Evolutionary conservation across 306 rosid species (phyloP), one percentile per base, ranked within the genome.

Genomic region (Purshia tridentata): DNA sequence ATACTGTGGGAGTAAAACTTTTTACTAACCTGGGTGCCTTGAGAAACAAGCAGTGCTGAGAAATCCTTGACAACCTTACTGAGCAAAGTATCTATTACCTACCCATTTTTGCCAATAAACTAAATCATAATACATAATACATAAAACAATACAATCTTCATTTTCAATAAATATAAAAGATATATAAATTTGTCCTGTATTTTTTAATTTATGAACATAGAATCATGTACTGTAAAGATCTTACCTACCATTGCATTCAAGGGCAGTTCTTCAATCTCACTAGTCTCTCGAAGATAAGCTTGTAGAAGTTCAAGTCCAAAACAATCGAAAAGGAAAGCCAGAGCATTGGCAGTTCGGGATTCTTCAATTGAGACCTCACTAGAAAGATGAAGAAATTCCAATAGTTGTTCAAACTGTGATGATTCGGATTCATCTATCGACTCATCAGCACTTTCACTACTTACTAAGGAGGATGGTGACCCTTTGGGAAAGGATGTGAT

Each of bases 181-280:
- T 45, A 4, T 55, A 8, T 20, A 10, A 3, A 55, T 1, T 55
- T 20, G 11, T 9, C 62, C 3, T 4, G 16, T 19, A 39, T 22
- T 55, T 37, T 55, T 8, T 55, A 20, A 55, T 20, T 58, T 29
- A 3, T 13, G 19, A 35, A 35, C 39, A 35, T n/a, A 58, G 6
- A 37, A 29, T 41, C 54, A 68, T 50, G 77, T 9, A 2, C 11
- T 76, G 77, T 23, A 78, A 84, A 81, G 57, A 65, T 86, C 98
- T 91, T 94, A 94, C 97, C 98, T 78, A 94, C 98, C 98, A 80
- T 91, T 91, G 91, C 81, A 94, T 89, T 94, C 83, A 94, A 69
- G 42, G 97, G 96, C 44, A 85, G 78, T 69, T 91, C 97, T 60
- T 85, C 91, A 58, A 81, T 56, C 52, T 69, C 91, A 61, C 85